phyloP scores from a whole-genome alignment of 208 protist species.

The Trypanosoma platydactyli region DNA sequence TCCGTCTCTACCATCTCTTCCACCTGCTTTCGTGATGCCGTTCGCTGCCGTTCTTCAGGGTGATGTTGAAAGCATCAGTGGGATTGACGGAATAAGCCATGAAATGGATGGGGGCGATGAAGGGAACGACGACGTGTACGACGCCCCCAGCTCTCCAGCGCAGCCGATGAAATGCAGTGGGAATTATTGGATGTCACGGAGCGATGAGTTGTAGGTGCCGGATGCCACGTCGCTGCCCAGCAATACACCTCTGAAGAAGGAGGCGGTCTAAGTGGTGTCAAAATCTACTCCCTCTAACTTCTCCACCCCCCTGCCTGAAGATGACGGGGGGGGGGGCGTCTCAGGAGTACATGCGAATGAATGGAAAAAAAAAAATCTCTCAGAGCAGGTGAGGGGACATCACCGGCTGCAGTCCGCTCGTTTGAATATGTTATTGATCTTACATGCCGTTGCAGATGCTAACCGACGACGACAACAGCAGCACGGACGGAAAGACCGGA shows the following conservation, averaged over 20 bases:
- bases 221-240: too few species aligned
- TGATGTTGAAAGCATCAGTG: neutral
- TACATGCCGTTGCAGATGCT: too few species aligned
- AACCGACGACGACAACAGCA: neutral
- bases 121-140: constrained; percentile 13
- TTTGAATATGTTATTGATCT: too few species aligned
- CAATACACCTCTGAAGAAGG: neutral
- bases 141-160: constrained; percentile 5
- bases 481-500: neutral
- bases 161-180: neutral
- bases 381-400: constrained; percentile 13
- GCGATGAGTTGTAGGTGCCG: too few species aligned
- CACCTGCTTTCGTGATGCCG: constrained; percentile 8
- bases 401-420: too few species aligned
- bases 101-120: neutral
- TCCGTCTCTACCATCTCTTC: constrained; percentile 4
- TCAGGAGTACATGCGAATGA: too few species aligned
- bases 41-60: neutral
- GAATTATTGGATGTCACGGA: neutral
- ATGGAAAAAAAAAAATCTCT: neutral
- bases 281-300: neutral
- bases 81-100: neutral
- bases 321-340: neutral
- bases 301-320: neutral
- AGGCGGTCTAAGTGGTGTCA: neutral